Conservation (phyloP, 345 rosid genomes). For the Gossypium sturtianum region DNA sequence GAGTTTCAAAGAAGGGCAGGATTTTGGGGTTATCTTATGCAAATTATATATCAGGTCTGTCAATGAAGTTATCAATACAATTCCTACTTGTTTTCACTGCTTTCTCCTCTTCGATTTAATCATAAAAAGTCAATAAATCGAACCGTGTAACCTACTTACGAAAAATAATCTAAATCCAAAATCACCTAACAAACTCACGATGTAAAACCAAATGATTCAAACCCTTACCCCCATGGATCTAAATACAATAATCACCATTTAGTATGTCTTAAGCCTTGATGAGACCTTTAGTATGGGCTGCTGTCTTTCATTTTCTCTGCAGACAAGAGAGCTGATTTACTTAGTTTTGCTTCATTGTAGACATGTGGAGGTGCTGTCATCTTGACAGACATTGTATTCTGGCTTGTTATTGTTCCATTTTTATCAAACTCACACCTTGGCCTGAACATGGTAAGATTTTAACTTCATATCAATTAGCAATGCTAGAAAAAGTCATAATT, state of each 20-base stretch:
- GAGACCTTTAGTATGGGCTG: not conserved
- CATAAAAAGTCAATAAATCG: too few relatives aligned
- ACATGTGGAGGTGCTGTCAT: conserved; percentile 79
- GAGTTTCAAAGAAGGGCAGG: conserved; percentile 39
- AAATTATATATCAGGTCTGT: conserved; percentile 62
- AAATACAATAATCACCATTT: too few relatives aligned
- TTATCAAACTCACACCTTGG: conserved; percentile 51
- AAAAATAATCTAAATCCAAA: too few relatives aligned
- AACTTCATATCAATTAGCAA: not conserved
- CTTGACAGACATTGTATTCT: conserved; percentile 66
- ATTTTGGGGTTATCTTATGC: conserved; percentile 76
- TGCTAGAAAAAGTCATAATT: not conserved
- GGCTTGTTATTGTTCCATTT: conserved; percentile 72
- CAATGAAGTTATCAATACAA: too few relatives aligned
- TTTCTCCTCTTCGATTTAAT: too few relatives aligned
- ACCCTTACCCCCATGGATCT: too few relatives aligned
- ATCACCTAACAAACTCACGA: too few relatives aligned
- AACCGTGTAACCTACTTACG: too few relatives aligned
- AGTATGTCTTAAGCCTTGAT: too few relatives aligned
- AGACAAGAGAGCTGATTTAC: too few relatives aligned
- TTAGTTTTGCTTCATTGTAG: conserved; percentile 24
- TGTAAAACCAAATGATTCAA: too few relatives aligned
- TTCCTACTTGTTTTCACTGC: too few relatives aligned
- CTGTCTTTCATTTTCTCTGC: not conserved
- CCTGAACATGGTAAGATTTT: conserved; percentile 47